Conservation (phyloP, 1,139 yeast species). For the Taphrina betulina region DNA sequence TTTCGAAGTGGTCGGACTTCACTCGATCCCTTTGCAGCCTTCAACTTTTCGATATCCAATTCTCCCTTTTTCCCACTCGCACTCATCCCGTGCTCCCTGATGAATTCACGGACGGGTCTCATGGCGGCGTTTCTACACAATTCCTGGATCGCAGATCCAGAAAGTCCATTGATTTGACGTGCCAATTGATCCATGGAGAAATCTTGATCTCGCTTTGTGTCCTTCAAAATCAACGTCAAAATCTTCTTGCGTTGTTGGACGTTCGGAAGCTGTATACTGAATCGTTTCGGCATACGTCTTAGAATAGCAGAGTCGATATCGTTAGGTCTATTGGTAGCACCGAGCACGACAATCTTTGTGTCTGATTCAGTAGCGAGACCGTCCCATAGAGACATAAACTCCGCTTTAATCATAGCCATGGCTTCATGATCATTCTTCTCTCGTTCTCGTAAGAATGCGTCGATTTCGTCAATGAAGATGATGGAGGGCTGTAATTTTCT, state of each 20-base stretch:
- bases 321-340: constrained; percentile 89
- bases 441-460: constrained; percentile 86
- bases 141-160: constrained; percentile 91
- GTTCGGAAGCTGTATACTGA: constrained; percentile 74
- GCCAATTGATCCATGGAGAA: constrained; percentile 68
- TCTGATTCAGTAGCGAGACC: constrained; percentile 61
- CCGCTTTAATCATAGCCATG: constrained; percentile 93
- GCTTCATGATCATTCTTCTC: constrained; percentile 82
- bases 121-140: constrained; percentile 91
- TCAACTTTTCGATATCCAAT: constrained; percentile 18
- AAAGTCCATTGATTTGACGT: constrained; percentile 64
- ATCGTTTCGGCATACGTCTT: constrained; percentile 89
- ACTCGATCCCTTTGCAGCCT: constrained; percentile 13
- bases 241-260: constrained; percentile 68
- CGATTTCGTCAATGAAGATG: constrained; percentile 93
- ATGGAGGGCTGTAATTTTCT: constrained; percentile 90
- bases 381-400: constrained; percentile 96
- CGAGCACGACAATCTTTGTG: constrained; percentile 82
- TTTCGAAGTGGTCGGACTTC: constrained; percentile 14
- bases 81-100: constrained; percentile 45
- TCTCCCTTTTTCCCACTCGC: constrained; percentile 3
- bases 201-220: constrained; percentile 58
- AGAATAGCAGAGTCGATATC: constrained; percentile 92
- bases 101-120: constrained; percentile 81
- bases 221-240: constrained; percentile 58